Conservation (phyloP, 1,284 basidiomycete species). For the Erythrobasidium hasegawianum region DNA sequence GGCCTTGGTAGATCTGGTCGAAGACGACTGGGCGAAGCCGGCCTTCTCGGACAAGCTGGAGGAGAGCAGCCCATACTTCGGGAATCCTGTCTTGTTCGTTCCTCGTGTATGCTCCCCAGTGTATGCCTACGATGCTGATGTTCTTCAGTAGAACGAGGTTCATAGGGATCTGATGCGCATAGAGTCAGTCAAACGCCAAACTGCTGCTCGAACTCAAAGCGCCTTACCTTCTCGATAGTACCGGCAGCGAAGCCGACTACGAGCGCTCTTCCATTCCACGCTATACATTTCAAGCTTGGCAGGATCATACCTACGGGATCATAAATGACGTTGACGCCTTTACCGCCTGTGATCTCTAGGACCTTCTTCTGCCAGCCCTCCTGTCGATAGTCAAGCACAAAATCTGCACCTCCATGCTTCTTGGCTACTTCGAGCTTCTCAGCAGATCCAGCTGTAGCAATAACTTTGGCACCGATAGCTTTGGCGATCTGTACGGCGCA, state of each 20-base stretch:
- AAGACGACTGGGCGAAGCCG: slow-evolving; percentile 70
- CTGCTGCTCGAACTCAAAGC: background rate
- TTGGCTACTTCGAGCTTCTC: slow-evolving; percentile 52
- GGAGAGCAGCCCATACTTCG: slow-evolving; percentile 68
- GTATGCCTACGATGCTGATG: slow-evolving; percentile 71
- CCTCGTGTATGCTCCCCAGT: slow-evolving; percentile 61
- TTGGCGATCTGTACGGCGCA: slow-evolving; percentile 86
- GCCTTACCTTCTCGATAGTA: slow-evolving; percentile 75
- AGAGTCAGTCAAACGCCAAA: background rate
- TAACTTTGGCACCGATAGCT: slow-evolving; percentile 52
- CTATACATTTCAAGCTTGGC: slow-evolving; percentile 71
- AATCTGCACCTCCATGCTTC: slow-evolving; percentile 50
- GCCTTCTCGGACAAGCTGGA: slow-evolving; percentile 66
- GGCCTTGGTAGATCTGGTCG: slow-evolving; percentile 65
- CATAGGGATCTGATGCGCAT: slow-evolving; percentile 63
- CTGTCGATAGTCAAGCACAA: slow-evolving; percentile 51
- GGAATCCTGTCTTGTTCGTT: slow-evolving; percentile 65
- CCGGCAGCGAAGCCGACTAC: slow-evolving; percentile 83
- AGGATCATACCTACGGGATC: slow-evolving; percentile 32
- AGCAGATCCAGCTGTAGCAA: slow-evolving; percentile 51
- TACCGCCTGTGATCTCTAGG: slow-evolving; percentile 66
- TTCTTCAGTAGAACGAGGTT: slow-evolving; percentile 87
- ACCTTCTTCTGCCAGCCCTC: slow-evolving; percentile 53
- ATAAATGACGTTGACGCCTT: slow-evolving; percentile 60
- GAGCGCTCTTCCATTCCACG: slow-evolving; percentile 85